Base-by-base conservation (phyloP, 164 flowering plant genomes). In the Piper longum region DNA sequence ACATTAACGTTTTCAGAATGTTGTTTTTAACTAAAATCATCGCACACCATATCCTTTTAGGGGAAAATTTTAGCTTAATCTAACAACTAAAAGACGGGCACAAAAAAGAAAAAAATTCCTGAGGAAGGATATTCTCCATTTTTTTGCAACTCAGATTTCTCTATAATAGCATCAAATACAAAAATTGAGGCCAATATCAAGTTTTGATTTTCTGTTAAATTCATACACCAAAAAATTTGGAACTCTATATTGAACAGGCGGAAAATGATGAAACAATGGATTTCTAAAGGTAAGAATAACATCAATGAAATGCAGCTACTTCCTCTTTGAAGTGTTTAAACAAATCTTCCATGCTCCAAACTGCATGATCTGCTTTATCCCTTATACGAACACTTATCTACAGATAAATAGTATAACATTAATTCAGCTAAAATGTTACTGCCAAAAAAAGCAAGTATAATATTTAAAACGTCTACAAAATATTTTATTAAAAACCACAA, bases 301-400 rank as follows among this genome's bases (percentile, higher is more conserved):
- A 19, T 54, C 67, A 82, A 48, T 69, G 89, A 60, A 76, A 87
- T 17, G 83, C 83, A n/a, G 76, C 89, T 41, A 69, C 77, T 63
- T 83, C 86, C 5, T 75, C 79, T 73, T 71, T 76, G 77, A 92
- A 89, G 64, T 70, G 77, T 12, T 66, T 62, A 44, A 86, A 81
- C 14, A 91, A 70, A 43, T 70, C 76, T 16, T 83, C 88, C 13
- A 82, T 70, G 67, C 79, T 81, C 91, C 66, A 79, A 4, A 79
- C 81, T 7, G 71, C 26, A 68, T 75, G 81, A 48, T 82, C 86
- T 16, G 60, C 73, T 17, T 77, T 73, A 56, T 87, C 95, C 71
- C 96, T 82, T 19, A 80, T 85, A 19, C 95, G 75, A 3, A 87
- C 71, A 43, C 69, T 70, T 60, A 74, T 71, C 76, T 73, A 65